phyloP scores from a whole-genome alignment of 2,329 filamentous ascomycete genomes.

The Zymoseptoria tritici region DNA sequence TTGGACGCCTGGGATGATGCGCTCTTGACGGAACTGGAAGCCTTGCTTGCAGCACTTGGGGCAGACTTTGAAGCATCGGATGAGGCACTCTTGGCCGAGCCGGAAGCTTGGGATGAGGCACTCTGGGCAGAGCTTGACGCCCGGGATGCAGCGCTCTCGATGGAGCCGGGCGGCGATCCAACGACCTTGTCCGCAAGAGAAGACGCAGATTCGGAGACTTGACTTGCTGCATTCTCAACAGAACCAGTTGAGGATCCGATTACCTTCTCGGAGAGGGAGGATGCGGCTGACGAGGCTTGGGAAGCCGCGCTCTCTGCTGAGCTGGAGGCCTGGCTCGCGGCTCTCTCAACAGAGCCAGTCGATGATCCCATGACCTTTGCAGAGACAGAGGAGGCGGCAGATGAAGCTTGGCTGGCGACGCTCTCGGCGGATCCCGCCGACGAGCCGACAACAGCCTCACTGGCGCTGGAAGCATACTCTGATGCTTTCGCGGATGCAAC shows the following conservation, averaged over 20 bases:
- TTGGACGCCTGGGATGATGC: constrained; percentile 7
- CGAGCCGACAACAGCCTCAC: constrained; percentile 20
- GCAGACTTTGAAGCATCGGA: constrained; percentile 7
- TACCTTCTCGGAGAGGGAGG: constrained; percentile 12
- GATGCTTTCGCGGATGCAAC: constrained; percentile 22
- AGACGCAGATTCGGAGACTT: constrained; percentile 35
- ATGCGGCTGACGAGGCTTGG: constrained; percentile 37
- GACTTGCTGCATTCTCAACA: constrained; percentile 46
- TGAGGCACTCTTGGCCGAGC: constrained; percentile 5
- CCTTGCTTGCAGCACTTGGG: constrained; percentile 12
- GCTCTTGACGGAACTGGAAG: constrained; percentile 2
- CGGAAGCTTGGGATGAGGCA: neutral
- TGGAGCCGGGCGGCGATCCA: constrained; percentile 33
- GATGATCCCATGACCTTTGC: constrained; percentile 17
- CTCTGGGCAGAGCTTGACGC: constrained; percentile 33
- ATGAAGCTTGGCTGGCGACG: constrained; percentile 45
- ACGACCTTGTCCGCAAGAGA: constrained; percentile 6
- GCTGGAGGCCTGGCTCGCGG: constrained; percentile 44
- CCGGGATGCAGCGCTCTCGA: constrained; percentile 46
- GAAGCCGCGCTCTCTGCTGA: constrained; percentile 25
- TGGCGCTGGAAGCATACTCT: constrained; percentile 24
- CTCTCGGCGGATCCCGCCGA: constrained; percentile 45
- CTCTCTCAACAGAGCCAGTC: constrained; percentile 44
- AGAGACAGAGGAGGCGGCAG: constrained; percentile 7
- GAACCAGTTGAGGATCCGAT: constrained; percentile 32